Percentiles rank a stretch among this genome's conserved stretches.
These are phyloP conservation scores for Fragilaria crotonensis DNA, from an alignment of 108 stramenopile species.

Conservation along the genomic window DNA sequence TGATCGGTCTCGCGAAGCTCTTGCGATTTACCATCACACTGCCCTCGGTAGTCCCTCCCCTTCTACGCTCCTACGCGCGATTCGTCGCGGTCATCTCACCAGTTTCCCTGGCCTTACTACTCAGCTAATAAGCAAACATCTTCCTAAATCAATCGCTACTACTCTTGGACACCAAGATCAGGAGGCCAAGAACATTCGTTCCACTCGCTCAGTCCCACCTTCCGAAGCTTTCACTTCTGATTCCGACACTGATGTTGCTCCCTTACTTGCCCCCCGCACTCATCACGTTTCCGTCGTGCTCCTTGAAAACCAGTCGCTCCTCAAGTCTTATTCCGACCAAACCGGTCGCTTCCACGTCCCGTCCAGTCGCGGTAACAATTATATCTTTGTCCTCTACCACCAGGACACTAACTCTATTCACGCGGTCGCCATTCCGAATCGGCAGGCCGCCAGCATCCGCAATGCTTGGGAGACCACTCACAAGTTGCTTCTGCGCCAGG, in stretches of 20 bases:
- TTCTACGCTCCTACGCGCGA: too few relatives aligned
- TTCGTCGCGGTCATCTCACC: neutral
- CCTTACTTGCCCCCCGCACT: too few relatives aligned
- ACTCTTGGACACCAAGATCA: constrained; percentile 26
- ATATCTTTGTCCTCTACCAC: constrained; percentile 30
- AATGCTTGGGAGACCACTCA: constrained; percentile 4
- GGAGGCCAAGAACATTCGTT: constrained; percentile 1
- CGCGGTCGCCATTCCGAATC: constrained; percentile 19
- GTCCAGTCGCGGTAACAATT: constrained; percentile 15
- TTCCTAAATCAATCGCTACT: constrained; percentile 8
- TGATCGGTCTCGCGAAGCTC: too few relatives aligned
- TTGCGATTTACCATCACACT: too few relatives aligned
- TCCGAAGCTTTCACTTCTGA: neutral
- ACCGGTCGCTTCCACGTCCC: constrained; percentile 21
- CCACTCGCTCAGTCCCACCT: too few relatives aligned
- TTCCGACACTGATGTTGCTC: too few relatives aligned
- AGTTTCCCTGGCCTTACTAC: neutral
- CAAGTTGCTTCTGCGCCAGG: neutral
- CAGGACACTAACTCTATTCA: constrained; percentile 24
- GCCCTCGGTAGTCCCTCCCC: too few relatives aligned
- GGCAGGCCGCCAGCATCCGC: neutral
- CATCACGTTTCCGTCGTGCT: too few relatives aligned
- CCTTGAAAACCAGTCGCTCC: too few relatives aligned
- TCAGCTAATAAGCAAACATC: constrained; percentile 11
- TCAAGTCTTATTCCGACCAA: constrained; percentile 20